phyloP scores from a whole-genome alignment of 441 rosid genomes.

The Capsella rubella region DNA sequence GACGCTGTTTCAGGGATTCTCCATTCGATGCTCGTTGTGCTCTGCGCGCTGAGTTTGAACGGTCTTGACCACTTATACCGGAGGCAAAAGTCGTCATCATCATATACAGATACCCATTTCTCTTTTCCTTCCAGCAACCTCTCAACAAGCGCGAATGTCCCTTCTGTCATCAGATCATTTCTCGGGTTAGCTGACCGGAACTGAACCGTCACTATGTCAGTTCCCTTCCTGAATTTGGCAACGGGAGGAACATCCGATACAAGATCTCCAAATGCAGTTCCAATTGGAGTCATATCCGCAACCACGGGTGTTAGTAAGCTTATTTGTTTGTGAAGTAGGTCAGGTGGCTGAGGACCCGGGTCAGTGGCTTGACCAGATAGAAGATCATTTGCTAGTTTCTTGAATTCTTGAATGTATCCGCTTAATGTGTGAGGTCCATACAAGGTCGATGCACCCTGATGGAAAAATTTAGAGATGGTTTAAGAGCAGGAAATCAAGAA shows the following conservation, averaged over 20 bases:
- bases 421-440: constrained; percentile 87
- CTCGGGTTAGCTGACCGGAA: constrained; percentile 93
- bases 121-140: constrained; percentile 55
- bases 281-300: constrained; percentile 47
- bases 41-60: constrained; percentile 64
- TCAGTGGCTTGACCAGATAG: constrained; percentile 46
- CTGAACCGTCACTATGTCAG: constrained; percentile 58
- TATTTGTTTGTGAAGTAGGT: constrained; percentile 74
- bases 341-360: constrained; percentile 74
- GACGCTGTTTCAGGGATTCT: constrained; percentile 63
- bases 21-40: constrained; percentile 79
- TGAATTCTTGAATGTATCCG: constrained; percentile 89
- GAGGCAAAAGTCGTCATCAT: constrained; percentile 86
- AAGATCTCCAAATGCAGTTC: constrained; percentile 72
- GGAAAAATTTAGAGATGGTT: constrained; percentile 21
- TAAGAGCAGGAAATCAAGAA: neutral
- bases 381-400: constrained; percentile 58
- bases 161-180: constrained; percentile 88
- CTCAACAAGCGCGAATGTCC: constrained; percentile 74
- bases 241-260: constrained; percentile 57
- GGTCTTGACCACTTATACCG: constrained; percentile 83
- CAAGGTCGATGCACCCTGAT: constrained; percentile 89
- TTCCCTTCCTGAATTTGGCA: constrained; percentile 60
- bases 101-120: constrained; percentile 77
- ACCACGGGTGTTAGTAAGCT: constrained; percentile 76